Conservation (phyloP, 805 yeast genomes). For the Yamadazyma paraphyllophila region DNA sequence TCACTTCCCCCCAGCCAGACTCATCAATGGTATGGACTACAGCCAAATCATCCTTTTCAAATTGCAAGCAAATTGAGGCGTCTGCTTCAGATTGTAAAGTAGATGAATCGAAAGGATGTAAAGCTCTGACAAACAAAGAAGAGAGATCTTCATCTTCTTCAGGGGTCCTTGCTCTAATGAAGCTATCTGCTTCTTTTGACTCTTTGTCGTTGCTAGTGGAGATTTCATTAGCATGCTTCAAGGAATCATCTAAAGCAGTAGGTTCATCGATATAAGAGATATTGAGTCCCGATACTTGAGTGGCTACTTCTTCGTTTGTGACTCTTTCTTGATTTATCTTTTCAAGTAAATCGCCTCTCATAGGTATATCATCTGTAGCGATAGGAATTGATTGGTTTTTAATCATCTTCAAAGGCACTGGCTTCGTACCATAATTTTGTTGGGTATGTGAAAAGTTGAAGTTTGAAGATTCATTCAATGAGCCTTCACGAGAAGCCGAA, state of each 20-base stretch:
- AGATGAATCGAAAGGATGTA: slow-evolving; percentile 57
- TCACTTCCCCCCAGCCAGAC: slow-evolving; percentile 88
- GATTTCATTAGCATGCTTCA: neutral
- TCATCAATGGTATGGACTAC: slow-evolving; percentile 77
- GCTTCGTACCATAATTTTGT: slow-evolving; percentile 5
- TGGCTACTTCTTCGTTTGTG: neutral
- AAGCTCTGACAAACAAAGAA: slow-evolving; percentile 53
- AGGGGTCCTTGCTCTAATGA: neutral
- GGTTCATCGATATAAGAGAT: slow-evolving; percentile 15
- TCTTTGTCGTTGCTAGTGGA: no score
- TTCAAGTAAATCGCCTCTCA: slow-evolving; percentile 27
- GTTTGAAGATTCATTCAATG: neutral
- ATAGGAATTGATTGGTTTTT: slow-evolving; percentile 13
- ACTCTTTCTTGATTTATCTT: slow-evolving; percentile 9
- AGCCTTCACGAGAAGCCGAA: neutral
- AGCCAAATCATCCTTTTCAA: slow-evolving; percentile 66
- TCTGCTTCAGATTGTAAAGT: slow-evolving; percentile 64
- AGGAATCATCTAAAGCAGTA: neutral
- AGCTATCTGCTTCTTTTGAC: neutral
- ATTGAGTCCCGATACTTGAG: slow-evolving; percentile 16
- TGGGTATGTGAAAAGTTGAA: slow-evolving; percentile 3
- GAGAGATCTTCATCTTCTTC: slow-evolving; percentile 46
- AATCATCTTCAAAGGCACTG: slow-evolving; percentile 19
- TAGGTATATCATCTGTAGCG: slow-evolving; percentile 20
- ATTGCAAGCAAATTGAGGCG: slow-evolving; percentile 70